A percentile compares a stretch with the other conserved stretches of the same genome.
Evolutionary conservation across 768 basidiomycete species (phyloP).

Genomic region (Tylopilus plumbeoviolaceoides): DNA sequence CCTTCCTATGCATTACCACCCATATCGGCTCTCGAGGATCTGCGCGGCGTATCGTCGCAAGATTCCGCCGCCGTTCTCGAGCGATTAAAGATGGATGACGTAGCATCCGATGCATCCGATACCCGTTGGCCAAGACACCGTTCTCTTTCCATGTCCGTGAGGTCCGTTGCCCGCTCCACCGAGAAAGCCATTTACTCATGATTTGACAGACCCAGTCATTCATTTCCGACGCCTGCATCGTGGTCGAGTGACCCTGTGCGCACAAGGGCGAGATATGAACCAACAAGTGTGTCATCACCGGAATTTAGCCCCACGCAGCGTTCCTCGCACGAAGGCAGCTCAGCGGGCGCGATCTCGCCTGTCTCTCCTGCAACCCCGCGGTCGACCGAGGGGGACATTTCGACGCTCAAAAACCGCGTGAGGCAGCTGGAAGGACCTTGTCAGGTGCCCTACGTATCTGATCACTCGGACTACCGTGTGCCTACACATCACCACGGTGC

Average conservation of each 20-base stretch:
- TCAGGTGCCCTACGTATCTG: conserved; percentile 5
- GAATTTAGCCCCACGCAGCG: conserved; percentile 21
- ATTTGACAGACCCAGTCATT: conserved; percentile 12
- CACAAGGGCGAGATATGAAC: conserved; percentile 16
- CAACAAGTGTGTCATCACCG: conserved; percentile 9
- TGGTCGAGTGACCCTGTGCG: conserved; percentile 24
- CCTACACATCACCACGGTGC: conserved; percentile 4
- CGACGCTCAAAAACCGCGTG: conserved; percentile 14
- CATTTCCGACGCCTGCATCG: conserved; percentile 21
- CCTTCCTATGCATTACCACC: conserved; percentile 58
- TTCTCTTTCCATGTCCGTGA: conserved; percentile 40
- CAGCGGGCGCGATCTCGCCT: conserved; percentile 50
- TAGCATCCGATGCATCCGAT: conserved; percentile 14
- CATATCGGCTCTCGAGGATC: conserved; percentile 64
- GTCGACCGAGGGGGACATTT: conserved; percentile 30
- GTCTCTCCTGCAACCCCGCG: conserved; percentile 50
- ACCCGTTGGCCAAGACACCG: conserved; percentile 39
- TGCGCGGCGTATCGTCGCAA: conserved; percentile 45
- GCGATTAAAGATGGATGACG: conserved; percentile 57
- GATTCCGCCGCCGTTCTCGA: conserved; percentile 67
- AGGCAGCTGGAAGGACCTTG: conserved; percentile 9
- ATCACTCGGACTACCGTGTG: conserved; percentile 16
- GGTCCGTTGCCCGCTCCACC: conserved; percentile 16
- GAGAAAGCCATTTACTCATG: background rate
- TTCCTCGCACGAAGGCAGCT: conserved; percentile 43